Conservation (phyloP, 2,329 filamentous ascomycete species). For the Ophiostoma sp. region DNA sequence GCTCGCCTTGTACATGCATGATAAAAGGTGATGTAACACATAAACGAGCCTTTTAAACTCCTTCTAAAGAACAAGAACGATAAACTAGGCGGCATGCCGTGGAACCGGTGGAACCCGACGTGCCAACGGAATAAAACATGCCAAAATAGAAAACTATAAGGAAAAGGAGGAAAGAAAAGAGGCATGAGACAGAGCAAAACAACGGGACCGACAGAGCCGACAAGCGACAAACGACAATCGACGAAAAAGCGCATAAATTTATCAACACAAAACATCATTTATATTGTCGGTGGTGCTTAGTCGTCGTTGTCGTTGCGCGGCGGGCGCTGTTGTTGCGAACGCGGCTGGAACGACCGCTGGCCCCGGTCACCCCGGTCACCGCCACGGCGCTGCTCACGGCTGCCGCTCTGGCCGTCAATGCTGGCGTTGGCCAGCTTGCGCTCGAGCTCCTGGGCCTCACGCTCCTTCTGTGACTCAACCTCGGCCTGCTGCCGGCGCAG, state of each 20-base stretch:
- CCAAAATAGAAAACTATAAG: background rate
- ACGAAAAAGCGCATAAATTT: slow-evolving; percentile 1
- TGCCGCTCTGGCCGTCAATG: slow-evolving; percentile 34
- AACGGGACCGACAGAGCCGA: background rate
- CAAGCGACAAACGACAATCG: background rate
- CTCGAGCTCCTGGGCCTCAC: slow-evolving; percentile 66
- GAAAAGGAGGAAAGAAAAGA: background rate
- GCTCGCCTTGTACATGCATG: background rate
- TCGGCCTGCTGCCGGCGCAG: slow-evolving; percentile 76
- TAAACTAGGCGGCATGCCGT: background rate
- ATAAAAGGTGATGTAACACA: background rate
- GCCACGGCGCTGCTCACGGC: slow-evolving; percentile 23
- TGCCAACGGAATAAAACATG: background rate
- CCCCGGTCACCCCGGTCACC: slow-evolving; percentile 15
- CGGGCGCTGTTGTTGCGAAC: slow-evolving; percentile 33
- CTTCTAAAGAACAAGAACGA: background rate
- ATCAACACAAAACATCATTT: slow-evolving; percentile 1
- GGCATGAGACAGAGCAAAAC: background rate
- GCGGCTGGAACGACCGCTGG: slow-evolving; percentile 23
- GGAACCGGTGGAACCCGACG: too few species aligned
- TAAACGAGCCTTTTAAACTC: background rate
- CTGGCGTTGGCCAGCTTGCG: slow-evolving; percentile 45
- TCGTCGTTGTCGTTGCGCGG: slow-evolving; percentile 53
- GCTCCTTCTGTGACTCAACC: slow-evolving; percentile 71
- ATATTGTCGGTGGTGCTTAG: slow-evolving; percentile 29